Evolutionary conservation across 345 rosid species (phyloP).

Genomic region (Balakata baccata): DNA sequence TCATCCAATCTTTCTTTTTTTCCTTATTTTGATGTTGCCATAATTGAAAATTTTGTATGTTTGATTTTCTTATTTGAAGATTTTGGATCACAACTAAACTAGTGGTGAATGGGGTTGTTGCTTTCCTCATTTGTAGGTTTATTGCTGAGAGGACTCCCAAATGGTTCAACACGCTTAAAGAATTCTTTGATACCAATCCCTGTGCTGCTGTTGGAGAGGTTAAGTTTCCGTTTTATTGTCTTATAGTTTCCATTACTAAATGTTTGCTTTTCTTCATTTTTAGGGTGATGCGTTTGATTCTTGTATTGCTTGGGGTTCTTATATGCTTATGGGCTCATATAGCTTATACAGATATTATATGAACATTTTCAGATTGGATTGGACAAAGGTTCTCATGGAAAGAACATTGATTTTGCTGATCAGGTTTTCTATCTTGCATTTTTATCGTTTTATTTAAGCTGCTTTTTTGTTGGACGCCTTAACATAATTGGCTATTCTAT

Average conservation of each 20-base stretch:
- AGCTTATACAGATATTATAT: background rate
- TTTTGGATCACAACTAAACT: background rate
- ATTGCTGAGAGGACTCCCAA: slow-evolving; percentile 62
- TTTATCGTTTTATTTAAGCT: background rate
- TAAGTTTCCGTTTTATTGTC: background rate
- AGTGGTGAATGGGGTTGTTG: background rate
- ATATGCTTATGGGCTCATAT: background rate
- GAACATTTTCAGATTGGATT: slow-evolving; percentile 60
- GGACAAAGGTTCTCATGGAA: slow-evolving; percentile 86
- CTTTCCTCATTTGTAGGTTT: slow-evolving; percentile 37
- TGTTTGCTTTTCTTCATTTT: no score
- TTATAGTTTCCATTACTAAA: background rate
- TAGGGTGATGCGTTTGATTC: background rate
- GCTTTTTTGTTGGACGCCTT: background rate
- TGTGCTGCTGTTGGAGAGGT: slow-evolving; percentile 96
- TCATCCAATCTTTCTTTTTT: background rate
- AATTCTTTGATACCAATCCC: slow-evolving; percentile 61
- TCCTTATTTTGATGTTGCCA: background rate
- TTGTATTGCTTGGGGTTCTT: background rate
- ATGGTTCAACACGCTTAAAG: slow-evolving; percentile 71
- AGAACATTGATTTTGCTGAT: slow-evolving; percentile 59
- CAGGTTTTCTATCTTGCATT: slow-evolving; percentile 47
- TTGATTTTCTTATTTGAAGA: background rate
- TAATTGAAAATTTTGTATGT: background rate
- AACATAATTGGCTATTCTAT: background rate